phyloP scores from a whole-genome alignment of 768 basidiomycete genomes.

The Krasilnikovozyma curviuscula region DNA sequence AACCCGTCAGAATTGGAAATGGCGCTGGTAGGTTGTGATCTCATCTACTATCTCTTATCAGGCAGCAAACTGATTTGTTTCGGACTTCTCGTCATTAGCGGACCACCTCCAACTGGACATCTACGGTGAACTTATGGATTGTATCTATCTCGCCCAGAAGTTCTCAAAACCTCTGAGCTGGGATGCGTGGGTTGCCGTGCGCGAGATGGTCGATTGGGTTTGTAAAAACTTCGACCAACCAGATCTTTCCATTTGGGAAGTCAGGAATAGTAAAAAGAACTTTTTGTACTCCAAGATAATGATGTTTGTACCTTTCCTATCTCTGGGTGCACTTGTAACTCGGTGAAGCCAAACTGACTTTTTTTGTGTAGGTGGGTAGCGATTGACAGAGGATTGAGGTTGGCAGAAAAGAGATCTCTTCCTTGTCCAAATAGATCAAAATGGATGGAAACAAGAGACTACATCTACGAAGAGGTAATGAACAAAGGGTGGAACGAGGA shows the following conservation, averaged over 20 bases:
- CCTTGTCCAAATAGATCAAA: conserved; percentile 36
- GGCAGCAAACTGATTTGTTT: not conserved
- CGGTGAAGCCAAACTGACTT: not conserved
- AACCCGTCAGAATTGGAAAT: conserved; percentile 53
- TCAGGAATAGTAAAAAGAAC: conserved; percentile 9
- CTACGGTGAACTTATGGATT: conserved; percentile 87
- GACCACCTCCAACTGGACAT: conserved; percentile 39
- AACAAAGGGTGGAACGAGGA: conserved; percentile 44
- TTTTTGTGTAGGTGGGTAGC: too few species aligned
- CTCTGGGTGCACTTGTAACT: not conserved
- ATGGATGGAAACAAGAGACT: conserved; percentile 61
- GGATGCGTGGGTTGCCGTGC: conserved; percentile 27
- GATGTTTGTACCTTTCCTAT: conserved; percentile 46
- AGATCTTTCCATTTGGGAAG: conserved; percentile 45
- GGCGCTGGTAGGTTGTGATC: conserved; percentile 41
- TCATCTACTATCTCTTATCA: not conserved
- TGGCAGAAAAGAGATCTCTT: conserved; percentile 85
- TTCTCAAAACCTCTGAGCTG: conserved; percentile 17
- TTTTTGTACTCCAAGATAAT: conserved; percentile 40
- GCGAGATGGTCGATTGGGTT: conserved; percentile 35
- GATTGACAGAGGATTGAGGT: conserved; percentile 76
- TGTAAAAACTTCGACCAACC: conserved; percentile 50
- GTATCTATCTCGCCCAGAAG: conserved; percentile 89
- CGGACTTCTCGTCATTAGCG: not conserved
- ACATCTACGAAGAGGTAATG: conserved; percentile 86